Evolutionary conservation across 768 basidiomycete genomes (phyloP).

Genomic region (Lentinula edodes): DNA sequence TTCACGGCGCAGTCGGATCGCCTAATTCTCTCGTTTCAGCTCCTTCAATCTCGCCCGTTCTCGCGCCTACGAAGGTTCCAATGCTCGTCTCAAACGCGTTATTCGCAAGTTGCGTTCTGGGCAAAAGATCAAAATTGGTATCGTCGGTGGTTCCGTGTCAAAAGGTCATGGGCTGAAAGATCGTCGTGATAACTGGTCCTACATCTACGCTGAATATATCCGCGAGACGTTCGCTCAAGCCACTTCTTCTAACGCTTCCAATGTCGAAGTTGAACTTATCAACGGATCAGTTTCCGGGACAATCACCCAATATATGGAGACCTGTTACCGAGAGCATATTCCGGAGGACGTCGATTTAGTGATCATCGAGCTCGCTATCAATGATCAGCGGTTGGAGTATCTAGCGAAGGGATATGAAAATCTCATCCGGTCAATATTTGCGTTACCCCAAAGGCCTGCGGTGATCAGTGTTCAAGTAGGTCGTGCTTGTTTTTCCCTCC

Average conservation of each 20-base stretch:
- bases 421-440: background rate
- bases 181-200: background rate
- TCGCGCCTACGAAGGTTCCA: background rate
- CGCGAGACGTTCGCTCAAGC: background rate
- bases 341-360: constrained; percentile 1
- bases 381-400: background rate
- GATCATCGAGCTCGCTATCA: background rate
- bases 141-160: background rate
- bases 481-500: no score
- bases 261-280: background rate
- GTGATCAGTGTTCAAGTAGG: background rate
- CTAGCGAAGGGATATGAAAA: background rate
- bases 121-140: background rate
- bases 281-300: background rate
- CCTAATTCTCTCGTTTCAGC: background rate
- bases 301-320: background rate
- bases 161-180: background rate
- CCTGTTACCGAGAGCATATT: background rate
- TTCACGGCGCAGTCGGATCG: background rate
- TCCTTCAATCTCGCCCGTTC: constrained; percentile 1
- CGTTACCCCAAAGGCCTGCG: background rate
- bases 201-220: background rate
- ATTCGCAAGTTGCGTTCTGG: background rate
- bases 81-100: background rate
- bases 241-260: background rate